Percentiles rank a stretch among this genome's conserved stretches.
Conservation (phyloP, 1,139 yeast genomes). For the Hemisphaericaspora xylanilytica region DNA sequence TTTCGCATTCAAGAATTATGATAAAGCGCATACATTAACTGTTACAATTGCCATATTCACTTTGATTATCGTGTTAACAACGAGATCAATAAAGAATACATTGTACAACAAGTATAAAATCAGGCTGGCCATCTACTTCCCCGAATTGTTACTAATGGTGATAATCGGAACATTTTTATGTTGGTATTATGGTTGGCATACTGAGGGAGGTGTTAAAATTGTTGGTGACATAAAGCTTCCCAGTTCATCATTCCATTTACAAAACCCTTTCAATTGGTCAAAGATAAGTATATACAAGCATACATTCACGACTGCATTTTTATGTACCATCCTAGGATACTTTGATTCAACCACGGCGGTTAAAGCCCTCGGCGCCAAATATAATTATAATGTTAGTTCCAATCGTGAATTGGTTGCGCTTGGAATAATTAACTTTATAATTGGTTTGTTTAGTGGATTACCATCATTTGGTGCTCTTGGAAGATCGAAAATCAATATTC, state of each 20-base stretch:
- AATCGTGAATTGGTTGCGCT: slow-evolving; percentile 35
- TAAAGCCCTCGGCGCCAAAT: slow-evolving; percentile 30
- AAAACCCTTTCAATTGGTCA: slow-evolving; percentile 23
- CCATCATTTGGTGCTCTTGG: slow-evolving; percentile 40
- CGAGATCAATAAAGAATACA: slow-evolving; percentile 20
- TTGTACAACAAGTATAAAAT: slow-evolving; percentile 18
- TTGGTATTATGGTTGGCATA: slow-evolving; percentile 23
- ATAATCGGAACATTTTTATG: slow-evolving; percentile 27
- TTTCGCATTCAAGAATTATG: slow-evolving; percentile 18
- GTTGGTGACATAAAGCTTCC: slow-evolving; percentile 24
- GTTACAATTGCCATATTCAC: slow-evolving; percentile 21
- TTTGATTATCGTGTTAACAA: slow-evolving; percentile 20
- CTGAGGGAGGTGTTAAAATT: slow-evolving; percentile 26
- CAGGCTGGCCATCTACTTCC: slow-evolving; percentile 25
- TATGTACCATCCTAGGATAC: slow-evolving; percentile 33
- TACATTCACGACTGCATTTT: slow-evolving; percentile 27
- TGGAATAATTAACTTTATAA: slow-evolving; percentile 28
- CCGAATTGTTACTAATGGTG: slow-evolving; percentile 34
- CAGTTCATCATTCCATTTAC: slow-evolving; percentile 12
- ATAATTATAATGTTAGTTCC: slow-evolving; percentile 31
- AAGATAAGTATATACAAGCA: slow-evolving; percentile 22
- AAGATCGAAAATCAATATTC: slow-evolving; percentile 33
- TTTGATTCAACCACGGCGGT: slow-evolving; percentile 36
- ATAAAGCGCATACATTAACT: slow-evolving; percentile 22
- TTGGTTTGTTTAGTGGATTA: slow-evolving; percentile 29